phyloP scores from a whole-genome alignment of 305 asterid genomes.

The Fraxinus ornus region DNA sequence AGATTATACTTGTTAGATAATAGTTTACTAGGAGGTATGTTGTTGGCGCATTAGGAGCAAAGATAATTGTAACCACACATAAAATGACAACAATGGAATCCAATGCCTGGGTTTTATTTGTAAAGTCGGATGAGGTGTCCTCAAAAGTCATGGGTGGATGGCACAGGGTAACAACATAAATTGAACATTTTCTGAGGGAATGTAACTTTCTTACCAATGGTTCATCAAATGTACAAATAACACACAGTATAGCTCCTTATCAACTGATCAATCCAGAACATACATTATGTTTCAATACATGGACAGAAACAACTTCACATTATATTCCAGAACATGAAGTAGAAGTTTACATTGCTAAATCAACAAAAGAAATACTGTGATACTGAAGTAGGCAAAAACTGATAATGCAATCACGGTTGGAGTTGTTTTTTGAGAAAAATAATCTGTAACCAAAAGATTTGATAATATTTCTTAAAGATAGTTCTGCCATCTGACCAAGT shows the following conservation, averaged over 20 bases:
- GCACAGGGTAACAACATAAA: background rate
- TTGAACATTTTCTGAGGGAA: background rate
- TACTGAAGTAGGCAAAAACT: background rate
- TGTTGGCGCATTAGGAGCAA: background rate
- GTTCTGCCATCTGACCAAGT: background rate
- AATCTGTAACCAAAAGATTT: background rate
- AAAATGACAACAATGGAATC: background rate
- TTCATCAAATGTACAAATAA: background rate
- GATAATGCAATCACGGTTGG: background rate
- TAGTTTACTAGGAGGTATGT: background rate
- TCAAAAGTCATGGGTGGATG: background rate
- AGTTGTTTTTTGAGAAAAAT: background rate
- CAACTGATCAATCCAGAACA: background rate
- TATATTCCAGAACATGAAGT: background rate
- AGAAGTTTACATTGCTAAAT: background rate
- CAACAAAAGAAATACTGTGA: background rate
- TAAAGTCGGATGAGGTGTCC: background rate
- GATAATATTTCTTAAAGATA: background rate
- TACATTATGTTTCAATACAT: background rate
- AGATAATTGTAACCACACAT: background rate
- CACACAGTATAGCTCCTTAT: background rate
- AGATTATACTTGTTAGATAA: background rate
- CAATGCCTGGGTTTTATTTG: background rate
- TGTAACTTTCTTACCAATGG: background rate
- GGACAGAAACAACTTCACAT: background rate